phyloP scores from a whole-genome alignment of 176 grass and related monocot genomes.

The Triticum dicoccoides region DNA sequence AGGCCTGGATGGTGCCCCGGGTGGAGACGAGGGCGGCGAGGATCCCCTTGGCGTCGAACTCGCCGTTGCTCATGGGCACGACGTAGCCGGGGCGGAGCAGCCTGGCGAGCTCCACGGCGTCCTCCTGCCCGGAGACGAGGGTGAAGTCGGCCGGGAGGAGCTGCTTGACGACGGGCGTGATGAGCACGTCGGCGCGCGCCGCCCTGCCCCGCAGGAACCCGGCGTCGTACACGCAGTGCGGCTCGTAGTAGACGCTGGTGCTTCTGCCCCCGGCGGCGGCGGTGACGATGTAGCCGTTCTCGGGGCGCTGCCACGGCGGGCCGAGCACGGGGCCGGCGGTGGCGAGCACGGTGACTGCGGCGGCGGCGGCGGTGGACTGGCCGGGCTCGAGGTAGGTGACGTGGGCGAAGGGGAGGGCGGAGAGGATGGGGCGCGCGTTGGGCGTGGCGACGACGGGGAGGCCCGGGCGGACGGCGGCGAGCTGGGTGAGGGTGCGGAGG shows the following conservation, averaged over 20 bases:
- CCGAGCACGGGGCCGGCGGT: conserved; percentile 76
- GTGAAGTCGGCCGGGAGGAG: conserved; percentile 71
- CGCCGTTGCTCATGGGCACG: conserved; percentile 87
- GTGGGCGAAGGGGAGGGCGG: conserved; percentile 35
- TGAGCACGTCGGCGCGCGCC: conserved; percentile 59
- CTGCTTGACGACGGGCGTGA: conserved; percentile 87
- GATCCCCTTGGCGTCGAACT: conserved; percentile 62
- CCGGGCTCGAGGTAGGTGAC: conserved; percentile 86
- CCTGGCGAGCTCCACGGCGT: conserved; percentile 70
- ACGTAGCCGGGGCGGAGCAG: conserved; percentile 67
- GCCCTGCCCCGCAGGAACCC: conserved; percentile 41
- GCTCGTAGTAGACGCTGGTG: conserved; percentile 70
- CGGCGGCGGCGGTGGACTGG: conserved; percentile 32
- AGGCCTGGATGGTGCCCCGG: conserved; percentile 59
- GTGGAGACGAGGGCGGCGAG: conserved; percentile 40
- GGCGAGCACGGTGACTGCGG: conserved; percentile 42
- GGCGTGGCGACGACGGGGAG: conserved; percentile 80
- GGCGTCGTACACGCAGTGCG: conserved; percentile 73
- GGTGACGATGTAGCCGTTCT: conserved; percentile 74
- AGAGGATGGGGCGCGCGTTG: conserved; percentile 63
- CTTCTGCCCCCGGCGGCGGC: background rate
- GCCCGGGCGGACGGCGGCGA: conserved; percentile 43
- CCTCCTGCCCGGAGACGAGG: conserved; percentile 91
- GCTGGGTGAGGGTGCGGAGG: conserved; percentile 54
- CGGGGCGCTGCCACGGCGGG: conserved; percentile 83